phyloP scores from a whole-genome alignment of 2,329 filamentous ascomycete genomes.

The Karstenula rhodostoma region DNA sequence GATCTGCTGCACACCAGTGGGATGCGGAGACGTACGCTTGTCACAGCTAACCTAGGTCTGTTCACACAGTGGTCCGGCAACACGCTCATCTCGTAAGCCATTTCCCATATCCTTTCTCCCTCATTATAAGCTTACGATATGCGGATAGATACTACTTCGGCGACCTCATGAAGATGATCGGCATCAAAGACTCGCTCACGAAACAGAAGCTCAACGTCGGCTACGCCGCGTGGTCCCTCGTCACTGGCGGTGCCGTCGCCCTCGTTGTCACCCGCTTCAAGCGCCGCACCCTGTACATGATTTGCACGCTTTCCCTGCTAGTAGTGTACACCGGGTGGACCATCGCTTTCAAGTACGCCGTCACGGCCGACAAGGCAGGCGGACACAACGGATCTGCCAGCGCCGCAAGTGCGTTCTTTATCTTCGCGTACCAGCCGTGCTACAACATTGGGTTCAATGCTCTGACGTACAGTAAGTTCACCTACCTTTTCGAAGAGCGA shows the following conservation, averaged over 20 bases:
- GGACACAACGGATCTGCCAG: conserved; percentile 44
- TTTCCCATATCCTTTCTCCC: background rate
- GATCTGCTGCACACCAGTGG: conserved; percentile 68
- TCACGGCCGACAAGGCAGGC: conserved; percentile 26
- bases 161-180: conserved; percentile 65
- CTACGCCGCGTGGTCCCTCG: conserved; percentile 66
- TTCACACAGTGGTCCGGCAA: conserved; percentile 74
- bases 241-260: conserved; percentile 62
- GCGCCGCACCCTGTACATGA: conserved; percentile 63
- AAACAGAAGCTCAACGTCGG: conserved; percentile 57
- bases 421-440: conserved; percentile 53
- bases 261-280: conserved; percentile 62
- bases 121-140: background rate
- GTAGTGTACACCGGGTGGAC: conserved; percentile 42
- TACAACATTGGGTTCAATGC: conserved; percentile 71
- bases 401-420: conserved; percentile 58
- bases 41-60: conserved; percentile 67
- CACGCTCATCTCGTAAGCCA: conserved; percentile 57
- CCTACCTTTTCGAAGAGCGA: background rate
- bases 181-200: conserved; percentile 57
- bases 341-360: conserved; percentile 59
- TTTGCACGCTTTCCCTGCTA: conserved; percentile 41
- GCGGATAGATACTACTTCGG: conserved; percentile 64
- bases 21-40: conserved; percentile 68
- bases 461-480: conserved; percentile 60